Evolutionary conservation across 2,329 filamentous ascomycete species (phyloP).

Genomic region (Hypomyces perniciosus): DNA sequence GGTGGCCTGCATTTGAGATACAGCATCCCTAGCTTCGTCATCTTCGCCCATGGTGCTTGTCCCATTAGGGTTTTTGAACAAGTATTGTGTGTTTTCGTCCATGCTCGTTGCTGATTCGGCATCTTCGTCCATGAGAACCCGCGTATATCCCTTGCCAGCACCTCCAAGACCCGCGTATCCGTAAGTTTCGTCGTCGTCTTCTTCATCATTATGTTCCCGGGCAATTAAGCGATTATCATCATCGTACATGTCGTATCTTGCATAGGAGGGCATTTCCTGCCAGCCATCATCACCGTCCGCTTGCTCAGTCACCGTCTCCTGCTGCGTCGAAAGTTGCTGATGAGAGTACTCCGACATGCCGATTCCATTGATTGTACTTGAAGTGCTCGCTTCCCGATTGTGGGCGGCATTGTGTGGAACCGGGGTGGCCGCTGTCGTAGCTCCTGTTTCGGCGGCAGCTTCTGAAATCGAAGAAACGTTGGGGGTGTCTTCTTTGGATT

Average conservation of each 20-base stretch:
- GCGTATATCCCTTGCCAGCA: slow-evolving; percentile 90
- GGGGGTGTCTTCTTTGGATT: background rate
- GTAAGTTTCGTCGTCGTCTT: slow-evolving; percentile 58
- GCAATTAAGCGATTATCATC: slow-evolving; percentile 86
- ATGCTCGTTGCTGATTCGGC: slow-evolving; percentile 89
- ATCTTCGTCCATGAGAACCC: slow-evolving; percentile 92
- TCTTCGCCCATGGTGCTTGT: slow-evolving; percentile 56
- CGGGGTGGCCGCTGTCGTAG: background rate
- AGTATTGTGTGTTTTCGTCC: slow-evolving; percentile 94
- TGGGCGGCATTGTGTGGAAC: slow-evolving; percentile 17
- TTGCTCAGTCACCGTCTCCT: slow-evolving; percentile 47
- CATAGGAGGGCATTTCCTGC: slow-evolving; percentile 93
- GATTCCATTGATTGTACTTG: slow-evolving; percentile 26
- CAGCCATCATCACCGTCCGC: slow-evolving; percentile 61
- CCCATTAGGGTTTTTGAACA: slow-evolving; percentile 70
- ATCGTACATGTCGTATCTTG: slow-evolving; percentile 91
- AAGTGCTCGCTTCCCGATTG: slow-evolving; percentile 34
- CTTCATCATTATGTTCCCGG: slow-evolving; percentile 68
- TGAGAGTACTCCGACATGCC: slow-evolving; percentile 83
- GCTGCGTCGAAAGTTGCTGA: slow-evolving; percentile 62
- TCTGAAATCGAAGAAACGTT: background rate
- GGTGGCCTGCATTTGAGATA: slow-evolving; percentile 89
- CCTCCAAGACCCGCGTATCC: slow-evolving; percentile 76
- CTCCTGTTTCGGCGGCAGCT: background rate
- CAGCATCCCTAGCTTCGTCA: slow-evolving; percentile 77